Evolutionary conservation across 2,329 filamentous ascomycete genomes (phyloP).

Genomic region (Aspergillus aculeatinus): DNA sequence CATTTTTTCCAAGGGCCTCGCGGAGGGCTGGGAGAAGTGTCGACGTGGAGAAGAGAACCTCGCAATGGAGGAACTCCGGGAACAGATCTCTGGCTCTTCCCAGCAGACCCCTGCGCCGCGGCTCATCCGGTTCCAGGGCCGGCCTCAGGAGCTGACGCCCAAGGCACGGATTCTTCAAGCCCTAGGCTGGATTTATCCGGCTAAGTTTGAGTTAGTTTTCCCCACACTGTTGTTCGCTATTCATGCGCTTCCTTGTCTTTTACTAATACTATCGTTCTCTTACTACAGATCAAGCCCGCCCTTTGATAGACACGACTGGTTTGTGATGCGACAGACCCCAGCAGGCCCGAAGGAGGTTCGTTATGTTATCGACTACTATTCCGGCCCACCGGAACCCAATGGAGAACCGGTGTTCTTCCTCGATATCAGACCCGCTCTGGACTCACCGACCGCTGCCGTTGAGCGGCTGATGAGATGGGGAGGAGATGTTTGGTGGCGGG

Average conservation of each 20-base stretch:
- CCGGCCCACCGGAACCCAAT: constrained; percentile 73
- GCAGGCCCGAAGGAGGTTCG: constrained; percentile 75
- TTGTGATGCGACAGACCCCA: constrained; percentile 68
- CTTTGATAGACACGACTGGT: constrained; percentile 98
- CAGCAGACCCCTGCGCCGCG: constrained; percentile 58
- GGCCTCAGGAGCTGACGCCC: constrained; percentile 85
- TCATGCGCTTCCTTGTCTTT: not conserved
- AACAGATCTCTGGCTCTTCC: constrained; percentile 40
- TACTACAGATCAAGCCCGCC: constrained; percentile 69
- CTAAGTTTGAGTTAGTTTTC: constrained; percentile 67
- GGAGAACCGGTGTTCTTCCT: constrained; percentile 95
- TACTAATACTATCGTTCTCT: not conserved
- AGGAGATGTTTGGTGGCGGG: constrained; percentile 90
- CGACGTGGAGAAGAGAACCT: constrained; percentile 69
- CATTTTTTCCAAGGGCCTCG: constrained; percentile 73
- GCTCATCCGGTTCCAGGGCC: constrained; percentile 81
- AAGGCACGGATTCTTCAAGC: constrained; percentile 84
- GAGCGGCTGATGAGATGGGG: constrained; percentile 87
- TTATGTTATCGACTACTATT: constrained; percentile 97
- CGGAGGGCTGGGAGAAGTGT: constrained; percentile 71
- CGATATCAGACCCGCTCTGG: constrained; percentile 85
- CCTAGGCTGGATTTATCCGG: constrained; percentile 75
- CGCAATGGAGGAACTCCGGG: constrained; percentile 54
- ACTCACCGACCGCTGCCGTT: constrained; percentile 73
- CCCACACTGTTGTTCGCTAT: not conserved